Percentiles rank a stretch among this genome's conserved stretches.
Conservation (phyloP, 2,329 filamentous ascomycete species). For the Stemphylium vesicarium region DNA sequence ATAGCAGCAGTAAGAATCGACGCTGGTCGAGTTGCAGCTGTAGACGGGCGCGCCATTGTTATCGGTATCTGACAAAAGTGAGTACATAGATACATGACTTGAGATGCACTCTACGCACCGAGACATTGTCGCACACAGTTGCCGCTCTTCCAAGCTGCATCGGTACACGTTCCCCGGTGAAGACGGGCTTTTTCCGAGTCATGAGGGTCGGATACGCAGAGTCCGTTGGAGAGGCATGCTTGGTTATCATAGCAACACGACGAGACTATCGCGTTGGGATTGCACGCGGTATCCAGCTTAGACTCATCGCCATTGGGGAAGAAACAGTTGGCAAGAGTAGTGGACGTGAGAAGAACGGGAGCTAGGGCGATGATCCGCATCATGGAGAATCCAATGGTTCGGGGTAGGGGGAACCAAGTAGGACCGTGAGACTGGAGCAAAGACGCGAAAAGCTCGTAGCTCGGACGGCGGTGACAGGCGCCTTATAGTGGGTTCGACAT, state of each 20-base stretch:
- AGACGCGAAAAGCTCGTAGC: not conserved
- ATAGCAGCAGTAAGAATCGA: constrained; percentile 37
- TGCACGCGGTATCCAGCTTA: constrained; percentile 22
- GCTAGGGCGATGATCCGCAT: constrained; percentile 1
- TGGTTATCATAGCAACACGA: constrained; percentile 37
- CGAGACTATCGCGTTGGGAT: constrained; percentile 27
- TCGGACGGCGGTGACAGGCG: not conserved
- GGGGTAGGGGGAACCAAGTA: not conserved
- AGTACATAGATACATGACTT: not conserved
- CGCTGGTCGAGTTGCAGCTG: constrained; percentile 31
- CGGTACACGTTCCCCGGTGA: constrained; percentile 38
- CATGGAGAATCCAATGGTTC: not conserved
- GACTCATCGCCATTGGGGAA: constrained; percentile 23
- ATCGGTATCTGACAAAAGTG: constrained; percentile 20
- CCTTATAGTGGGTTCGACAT: constrained; percentile 7
- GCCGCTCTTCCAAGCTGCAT: constrained; percentile 30
- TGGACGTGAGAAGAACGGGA: not conserved
- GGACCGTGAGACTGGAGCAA: not conserved
- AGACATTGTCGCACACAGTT: constrained; percentile 36
- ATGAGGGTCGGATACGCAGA: constrained; percentile 36
- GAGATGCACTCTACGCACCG: constrained; percentile 6
- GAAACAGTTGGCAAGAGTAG: constrained; percentile 18
- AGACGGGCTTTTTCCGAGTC: constrained; percentile 23
- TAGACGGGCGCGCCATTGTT: constrained; percentile 35
- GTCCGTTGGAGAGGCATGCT: constrained; percentile 41